Conservation (phyloP, 495 filamentous ascomycete species). For the Platismatia glauca region DNA sequence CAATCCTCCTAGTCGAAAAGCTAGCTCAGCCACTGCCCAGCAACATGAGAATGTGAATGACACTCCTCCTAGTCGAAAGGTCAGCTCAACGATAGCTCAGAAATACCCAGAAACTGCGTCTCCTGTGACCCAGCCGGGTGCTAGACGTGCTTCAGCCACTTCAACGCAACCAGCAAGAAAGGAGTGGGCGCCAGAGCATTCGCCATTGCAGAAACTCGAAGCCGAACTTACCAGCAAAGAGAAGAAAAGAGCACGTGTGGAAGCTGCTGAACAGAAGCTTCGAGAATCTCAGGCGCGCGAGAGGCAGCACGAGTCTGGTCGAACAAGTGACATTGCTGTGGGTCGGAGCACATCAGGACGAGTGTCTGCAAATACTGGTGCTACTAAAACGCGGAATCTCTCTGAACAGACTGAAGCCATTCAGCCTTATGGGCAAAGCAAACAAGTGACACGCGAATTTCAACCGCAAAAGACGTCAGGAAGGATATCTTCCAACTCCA, state of each 20-base stretch:
- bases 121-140: constrained; percentile 29
- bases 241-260: constrained; percentile 72
- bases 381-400: neutral
- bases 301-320: constrained; percentile 1
- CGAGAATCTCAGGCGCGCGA: constrained; percentile 39
- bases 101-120: neutral
- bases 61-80: constrained; percentile 9
- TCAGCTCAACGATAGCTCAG: constrained; percentile 20
- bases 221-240: constrained; percentile 86
- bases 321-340: neutral
- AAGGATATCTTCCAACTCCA: neutral
- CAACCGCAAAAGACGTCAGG: neutral
- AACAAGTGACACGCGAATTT: neutral
- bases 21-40: constrained; percentile 8
- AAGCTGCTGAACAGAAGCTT: constrained; percentile 60
- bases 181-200: constrained; percentile 65
- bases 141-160: constrained; percentile 31
- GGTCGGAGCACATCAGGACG: constrained; percentile 8
- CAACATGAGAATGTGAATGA: constrained; percentile 5
- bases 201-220: constrained; percentile 87
- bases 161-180: constrained; percentile 24
- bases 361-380: constrained; percentile 3
- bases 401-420: neutral
- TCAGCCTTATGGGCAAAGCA: neutral
- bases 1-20: neutral